Evolutionary conservation across 2,329 filamentous ascomycete species (phyloP).

Genomic region (Chalara sp.): DNA sequence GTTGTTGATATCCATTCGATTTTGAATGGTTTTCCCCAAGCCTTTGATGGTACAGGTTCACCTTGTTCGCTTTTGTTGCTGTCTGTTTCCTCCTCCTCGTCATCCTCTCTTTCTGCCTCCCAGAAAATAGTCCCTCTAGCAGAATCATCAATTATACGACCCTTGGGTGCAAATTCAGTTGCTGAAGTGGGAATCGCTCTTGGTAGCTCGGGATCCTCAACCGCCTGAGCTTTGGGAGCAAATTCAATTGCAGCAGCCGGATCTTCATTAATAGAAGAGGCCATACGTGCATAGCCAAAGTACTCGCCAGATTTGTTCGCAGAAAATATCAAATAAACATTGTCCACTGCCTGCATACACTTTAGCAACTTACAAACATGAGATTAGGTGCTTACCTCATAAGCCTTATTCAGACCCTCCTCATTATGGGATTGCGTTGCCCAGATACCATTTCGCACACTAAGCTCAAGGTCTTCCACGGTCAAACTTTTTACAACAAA

Average conservation of each 20-base stretch:
- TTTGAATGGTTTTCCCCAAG: slow-evolving; percentile 87
- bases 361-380: background rate
- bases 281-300: slow-evolving; percentile 90
- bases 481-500: slow-evolving; percentile 94
- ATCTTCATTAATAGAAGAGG: slow-evolving; percentile 74
- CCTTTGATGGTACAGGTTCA: slow-evolving; percentile 32
- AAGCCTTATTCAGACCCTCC: slow-evolving; percentile 73
- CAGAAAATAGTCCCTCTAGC: slow-evolving; percentile 95
- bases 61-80: slow-evolving; percentile 34
- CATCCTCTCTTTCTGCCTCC: slow-evolving; percentile 67
- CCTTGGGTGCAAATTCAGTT: slow-evolving; percentile 71
- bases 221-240: slow-evolving; percentile 54
- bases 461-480: slow-evolving; percentile 80
- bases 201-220: slow-evolving; percentile 59
- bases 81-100: slow-evolving; percentile 31
- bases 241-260: slow-evolving; percentile 63
- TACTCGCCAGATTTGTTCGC: slow-evolving; percentile 98
- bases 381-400: slow-evolving; percentile 49
- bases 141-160: slow-evolving; percentile 86
- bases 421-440: slow-evolving; percentile 95
- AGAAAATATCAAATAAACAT: slow-evolving; percentile 89
- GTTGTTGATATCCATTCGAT: slow-evolving; percentile 85
- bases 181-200: slow-evolving; percentile 75
- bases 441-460: slow-evolving; percentile 84
- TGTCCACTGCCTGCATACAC: slow-evolving; percentile 58